These are phyloP conservation scores for Huntiella bhutanensis DNA, from an alignment of 2,329 filamentous ascomycete species.

Conservation along the genomic window DNA sequence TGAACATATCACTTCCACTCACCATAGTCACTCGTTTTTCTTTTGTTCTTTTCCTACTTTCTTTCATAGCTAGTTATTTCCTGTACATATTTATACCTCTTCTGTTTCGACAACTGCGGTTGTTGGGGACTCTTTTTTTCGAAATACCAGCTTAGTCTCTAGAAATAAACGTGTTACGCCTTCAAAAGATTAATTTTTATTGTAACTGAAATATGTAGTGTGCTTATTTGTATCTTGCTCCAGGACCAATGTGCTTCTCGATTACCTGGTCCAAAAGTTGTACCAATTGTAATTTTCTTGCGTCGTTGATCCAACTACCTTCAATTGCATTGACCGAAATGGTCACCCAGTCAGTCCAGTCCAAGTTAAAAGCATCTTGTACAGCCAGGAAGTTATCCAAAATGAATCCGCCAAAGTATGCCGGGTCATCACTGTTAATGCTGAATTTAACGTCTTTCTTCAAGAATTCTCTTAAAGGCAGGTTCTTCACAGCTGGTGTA, in stretches of 20 bases:
- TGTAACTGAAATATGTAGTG: background rate
- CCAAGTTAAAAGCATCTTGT: constrained; percentile 49
- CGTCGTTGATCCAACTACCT: constrained; percentile 18
- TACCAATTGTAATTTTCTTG: background rate
- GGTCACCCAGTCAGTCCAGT: constrained; percentile 43
- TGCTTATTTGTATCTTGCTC: background rate
- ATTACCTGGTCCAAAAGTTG: background rate
- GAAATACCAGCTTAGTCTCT: background rate
- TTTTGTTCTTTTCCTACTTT: background rate
- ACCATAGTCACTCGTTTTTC: constrained; percentile 2
- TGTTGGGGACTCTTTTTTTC: constrained; percentile 1
- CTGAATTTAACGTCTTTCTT: constrained; percentile 47
- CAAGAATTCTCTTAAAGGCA: constrained; percentile 43
- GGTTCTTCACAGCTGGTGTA: constrained; percentile 16
- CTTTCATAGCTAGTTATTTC: background rate
- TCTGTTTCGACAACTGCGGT: background rate
- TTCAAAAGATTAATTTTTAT: background rate
- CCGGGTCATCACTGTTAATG: constrained; percentile 57
- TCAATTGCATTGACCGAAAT: constrained; percentile 44
- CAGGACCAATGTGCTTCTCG: background rate
- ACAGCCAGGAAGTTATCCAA: constrained; percentile 55
- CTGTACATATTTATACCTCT: constrained; percentile 1
- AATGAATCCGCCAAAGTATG: constrained; percentile 60
- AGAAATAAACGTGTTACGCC: constrained; percentile 3
- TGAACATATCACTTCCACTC: constrained; percentile 1